Evolutionary conservation across 1,284 basidiomycete genomes (phyloP).

Genomic region (Fomitopsis pinicola): DNA sequence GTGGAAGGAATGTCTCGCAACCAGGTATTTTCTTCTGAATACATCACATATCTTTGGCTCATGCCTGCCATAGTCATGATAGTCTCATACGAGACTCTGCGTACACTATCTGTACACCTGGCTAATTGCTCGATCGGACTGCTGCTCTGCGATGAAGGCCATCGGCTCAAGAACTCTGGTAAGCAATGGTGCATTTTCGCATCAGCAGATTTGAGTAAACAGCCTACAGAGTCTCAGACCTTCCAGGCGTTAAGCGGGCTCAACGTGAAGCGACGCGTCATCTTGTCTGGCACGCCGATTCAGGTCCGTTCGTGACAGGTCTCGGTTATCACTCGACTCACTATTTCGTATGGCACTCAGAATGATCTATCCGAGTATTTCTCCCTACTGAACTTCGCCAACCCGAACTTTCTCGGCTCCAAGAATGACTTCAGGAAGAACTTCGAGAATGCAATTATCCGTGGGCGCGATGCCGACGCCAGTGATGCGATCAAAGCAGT

Average conservation of each 20-base stretch:
- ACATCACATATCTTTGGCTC: no score
- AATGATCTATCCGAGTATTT: conserved; percentile 98
- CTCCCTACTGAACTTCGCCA: conserved; percentile 94
- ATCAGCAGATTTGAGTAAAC: background rate
- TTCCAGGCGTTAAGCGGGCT: conserved; percentile 85
- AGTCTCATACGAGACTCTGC: conserved; percentile 96
- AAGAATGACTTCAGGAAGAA: conserved; percentile 95
- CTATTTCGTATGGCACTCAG: conserved; percentile 32
- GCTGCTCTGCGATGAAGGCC: conserved; percentile 94
- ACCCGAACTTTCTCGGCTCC: conserved; percentile 91
- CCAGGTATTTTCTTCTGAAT: conserved; percentile 57
- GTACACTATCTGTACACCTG: conserved; percentile 76
- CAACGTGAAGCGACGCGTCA: conserved; percentile 92
- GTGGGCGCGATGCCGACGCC: conserved; percentile 90
- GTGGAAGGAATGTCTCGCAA: conserved; percentile 83
- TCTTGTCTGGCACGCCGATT: conserved; percentile 95
- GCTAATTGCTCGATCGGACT: conserved; percentile 84
- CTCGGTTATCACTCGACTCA: background rate
- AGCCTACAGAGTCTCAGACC: conserved; percentile 71
- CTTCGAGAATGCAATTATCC: conserved; percentile 92
- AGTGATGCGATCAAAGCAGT: conserved; percentile 78
- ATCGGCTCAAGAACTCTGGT: conserved; percentile 96
- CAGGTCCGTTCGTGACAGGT: conserved; percentile 47
- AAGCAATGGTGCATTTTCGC: conserved; percentile 17
- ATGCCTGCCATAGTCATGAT: conserved; percentile 79